These are phyloP conservation scores for Periconia sp. DNA, from an alignment of 2,329 filamentous ascomycete species.

Conservation along the genomic window DNA sequence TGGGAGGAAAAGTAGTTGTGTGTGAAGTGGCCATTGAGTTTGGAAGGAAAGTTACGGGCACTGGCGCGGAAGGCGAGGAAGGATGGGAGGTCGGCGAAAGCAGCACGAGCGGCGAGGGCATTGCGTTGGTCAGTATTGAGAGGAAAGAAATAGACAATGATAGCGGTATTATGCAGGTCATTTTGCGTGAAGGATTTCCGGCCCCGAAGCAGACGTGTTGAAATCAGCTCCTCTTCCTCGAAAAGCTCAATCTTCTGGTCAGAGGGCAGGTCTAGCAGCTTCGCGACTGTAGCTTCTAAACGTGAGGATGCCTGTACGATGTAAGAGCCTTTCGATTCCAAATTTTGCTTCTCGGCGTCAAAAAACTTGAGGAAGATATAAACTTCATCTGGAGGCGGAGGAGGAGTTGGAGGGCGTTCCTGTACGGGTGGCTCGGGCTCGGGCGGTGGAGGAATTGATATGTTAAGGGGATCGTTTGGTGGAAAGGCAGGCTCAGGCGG, in stretches of 20 bases:
- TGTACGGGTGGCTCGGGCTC: slow-evolving; percentile 12
- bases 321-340: slow-evolving; percentile 41
- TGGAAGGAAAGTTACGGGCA: slow-evolving; percentile 52
- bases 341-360: slow-evolving; percentile 40
- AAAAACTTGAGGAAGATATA: slow-evolving; percentile 51
- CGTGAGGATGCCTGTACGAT: slow-evolving; percentile 37
- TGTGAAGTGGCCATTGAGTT: slow-evolving; percentile 53
- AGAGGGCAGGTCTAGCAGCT: slow-evolving; percentile 32
- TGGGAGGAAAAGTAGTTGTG: slow-evolving; percentile 62
- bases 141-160: slow-evolving; percentile 40
- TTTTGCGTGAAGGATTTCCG: slow-evolving; percentile 41
- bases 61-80: slow-evolving; percentile 53
- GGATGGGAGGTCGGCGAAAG: slow-evolving; percentile 41
- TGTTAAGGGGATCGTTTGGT: slow-evolving; percentile 14
- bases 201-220: slow-evolving; percentile 33
- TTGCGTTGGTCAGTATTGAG: slow-evolving; percentile 35
- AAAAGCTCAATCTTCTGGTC: slow-evolving; percentile 56
- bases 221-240: slow-evolving; percentile 51
- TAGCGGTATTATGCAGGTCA: slow-evolving; percentile 37
- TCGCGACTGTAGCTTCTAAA: slow-evolving; percentile 41
- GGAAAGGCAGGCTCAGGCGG: slow-evolving; percentile 21
- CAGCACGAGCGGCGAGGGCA: slow-evolving; percentile 37
- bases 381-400: slow-evolving; percentile 39
- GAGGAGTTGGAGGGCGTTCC: slow-evolving; percentile 21
- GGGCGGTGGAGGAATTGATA: slow-evolving; percentile 12